Evolutionary conservation across 169 alveolate genomes (phyloP).

Genomic region (Toxoplasma gondii): DNA sequence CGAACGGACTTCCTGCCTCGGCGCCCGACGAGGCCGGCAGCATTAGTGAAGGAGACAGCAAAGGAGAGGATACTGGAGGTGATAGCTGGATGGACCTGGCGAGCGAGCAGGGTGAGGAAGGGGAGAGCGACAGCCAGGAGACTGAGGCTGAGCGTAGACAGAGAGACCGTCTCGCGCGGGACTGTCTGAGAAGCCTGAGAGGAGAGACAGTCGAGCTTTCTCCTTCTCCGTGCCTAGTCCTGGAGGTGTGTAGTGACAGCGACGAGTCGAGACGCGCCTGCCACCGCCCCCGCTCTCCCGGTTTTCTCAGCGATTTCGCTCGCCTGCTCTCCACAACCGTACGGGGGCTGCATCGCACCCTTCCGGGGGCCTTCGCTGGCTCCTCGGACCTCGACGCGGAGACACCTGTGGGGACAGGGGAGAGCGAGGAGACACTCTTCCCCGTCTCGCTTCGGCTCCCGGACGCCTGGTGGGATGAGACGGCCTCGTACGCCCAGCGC

Average conservation of each 20-base stretch:
- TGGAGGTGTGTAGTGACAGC: background rate
- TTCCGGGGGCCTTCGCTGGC: background rate
- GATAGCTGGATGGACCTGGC: background rate
- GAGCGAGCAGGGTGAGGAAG: background rate
- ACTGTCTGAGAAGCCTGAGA: background rate
- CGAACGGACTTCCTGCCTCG: background rate
- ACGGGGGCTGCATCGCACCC: background rate
- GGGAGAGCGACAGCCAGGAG: background rate
- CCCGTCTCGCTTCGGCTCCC: background rate
- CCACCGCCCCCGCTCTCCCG: background rate
- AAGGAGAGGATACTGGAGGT: background rate
- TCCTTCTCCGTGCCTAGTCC: background rate
- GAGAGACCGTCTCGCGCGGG: background rate
- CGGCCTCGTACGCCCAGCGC: conserved; percentile 14
- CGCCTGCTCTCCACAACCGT: too few relatives aligned
- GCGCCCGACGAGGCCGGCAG: background rate
- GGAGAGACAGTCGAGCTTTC: background rate
- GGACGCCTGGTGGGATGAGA: background rate
- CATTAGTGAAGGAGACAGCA: background rate
- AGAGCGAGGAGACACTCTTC: background rate
- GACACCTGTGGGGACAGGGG: background rate
- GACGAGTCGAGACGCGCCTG: background rate
- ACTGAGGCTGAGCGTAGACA: background rate
- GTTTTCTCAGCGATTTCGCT: too few relatives aligned
- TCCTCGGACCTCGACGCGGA: background rate